Evolutionary conservation across 495 filamentous ascomycete species (phyloP).

Genomic region (Arthonia radiata): DNA sequence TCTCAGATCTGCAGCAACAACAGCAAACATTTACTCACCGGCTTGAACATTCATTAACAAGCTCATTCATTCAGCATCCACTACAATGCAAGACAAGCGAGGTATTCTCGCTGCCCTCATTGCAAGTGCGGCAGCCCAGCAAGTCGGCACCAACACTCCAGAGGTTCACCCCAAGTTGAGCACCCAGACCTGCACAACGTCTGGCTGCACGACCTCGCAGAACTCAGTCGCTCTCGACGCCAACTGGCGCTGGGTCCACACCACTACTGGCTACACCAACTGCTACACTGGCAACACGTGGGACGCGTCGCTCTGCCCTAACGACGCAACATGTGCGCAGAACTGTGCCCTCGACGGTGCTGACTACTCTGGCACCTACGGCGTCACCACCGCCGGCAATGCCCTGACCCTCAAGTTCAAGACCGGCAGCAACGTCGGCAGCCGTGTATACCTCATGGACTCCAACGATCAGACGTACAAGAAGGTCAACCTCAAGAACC

Average conservation of each 20-base stretch:
- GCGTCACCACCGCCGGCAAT: constrained; percentile 27
- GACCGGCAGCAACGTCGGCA: constrained; percentile 26
- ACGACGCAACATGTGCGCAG: constrained; percentile 25
- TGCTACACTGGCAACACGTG: constrained; percentile 39
- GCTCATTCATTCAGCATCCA: no score
- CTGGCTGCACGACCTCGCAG: constrained; percentile 23
- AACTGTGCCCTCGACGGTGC: constrained; percentile 38
- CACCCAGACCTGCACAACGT: constrained; percentile 27
- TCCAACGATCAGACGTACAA: constrained; percentile 29
- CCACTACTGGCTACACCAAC: constrained; percentile 25
- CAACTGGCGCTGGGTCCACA: constrained; percentile 39
- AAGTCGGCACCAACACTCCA: no score
- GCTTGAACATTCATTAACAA: no score
- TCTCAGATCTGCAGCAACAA: no score
- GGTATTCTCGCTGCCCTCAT: no score
- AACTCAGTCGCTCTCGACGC: constrained; percentile 37
- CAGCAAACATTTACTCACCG: no score
- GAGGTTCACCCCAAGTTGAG: constrained; percentile 36
- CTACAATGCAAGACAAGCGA: no score
- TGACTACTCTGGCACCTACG: constrained; percentile 29
- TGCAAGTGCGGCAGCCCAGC: no score
- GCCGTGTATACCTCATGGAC: constrained; percentile 36
- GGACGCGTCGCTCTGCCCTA: constrained; percentile 27
- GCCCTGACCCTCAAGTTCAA: constrained; percentile 31
- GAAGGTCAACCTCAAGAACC: constrained; percentile 28